Evolutionary conservation across 768 basidiomycete genomes (phyloP).

Genomic region (Leucocoprinus sp.): DNA sequence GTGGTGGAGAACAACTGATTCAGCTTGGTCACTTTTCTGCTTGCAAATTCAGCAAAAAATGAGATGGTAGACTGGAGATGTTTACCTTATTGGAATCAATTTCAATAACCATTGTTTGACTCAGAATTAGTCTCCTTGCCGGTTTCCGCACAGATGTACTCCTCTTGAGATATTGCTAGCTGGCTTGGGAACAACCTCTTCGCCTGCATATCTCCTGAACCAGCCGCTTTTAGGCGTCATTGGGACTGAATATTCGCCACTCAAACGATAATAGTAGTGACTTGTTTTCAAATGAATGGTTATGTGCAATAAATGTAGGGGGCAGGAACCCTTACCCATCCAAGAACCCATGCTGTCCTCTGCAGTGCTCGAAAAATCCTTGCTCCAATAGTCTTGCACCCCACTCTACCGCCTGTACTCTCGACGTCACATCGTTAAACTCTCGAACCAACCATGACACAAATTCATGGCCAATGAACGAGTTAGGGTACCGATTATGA

Average conservation of each 20-base stretch:
- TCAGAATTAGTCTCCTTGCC: slow-evolving; percentile 56
- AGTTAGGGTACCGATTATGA: slow-evolving; percentile 59
- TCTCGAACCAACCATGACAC: slow-evolving; percentile 90
- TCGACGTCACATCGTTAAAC: slow-evolving; percentile 80
- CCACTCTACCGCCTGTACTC: slow-evolving; percentile 74
- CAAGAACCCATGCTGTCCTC: slow-evolving; percentile 71
- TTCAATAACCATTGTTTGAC: slow-evolving; percentile 88
- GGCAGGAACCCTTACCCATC: slow-evolving; percentile 58
- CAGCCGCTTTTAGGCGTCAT: slow-evolving; percentile 59
- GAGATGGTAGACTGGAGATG: neutral
- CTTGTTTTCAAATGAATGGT: slow-evolving; percentile 26
- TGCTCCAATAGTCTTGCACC: slow-evolving; percentile 70
- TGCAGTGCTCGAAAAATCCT: slow-evolving; percentile 81
- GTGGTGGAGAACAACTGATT: slow-evolving; percentile 82
- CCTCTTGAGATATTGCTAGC: slow-evolving; percentile 28
- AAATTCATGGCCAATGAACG: slow-evolving; percentile 85
- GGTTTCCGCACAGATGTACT: slow-evolving; percentile 21
- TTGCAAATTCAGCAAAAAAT: neutral
- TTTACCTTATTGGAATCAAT: slow-evolving; percentile 67
- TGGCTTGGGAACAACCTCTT: slow-evolving; percentile 27
- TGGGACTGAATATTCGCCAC: slow-evolving; percentile 65
- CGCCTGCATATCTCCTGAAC: slow-evolving; percentile 54
- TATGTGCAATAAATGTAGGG: neutral
- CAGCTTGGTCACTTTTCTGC: slow-evolving; percentile 80
- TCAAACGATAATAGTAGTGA: slow-evolving; percentile 84